phyloP scores from a whole-genome alignment of 1,284 basidiomycete species.

The Microbotryum saponariae region DNA sequence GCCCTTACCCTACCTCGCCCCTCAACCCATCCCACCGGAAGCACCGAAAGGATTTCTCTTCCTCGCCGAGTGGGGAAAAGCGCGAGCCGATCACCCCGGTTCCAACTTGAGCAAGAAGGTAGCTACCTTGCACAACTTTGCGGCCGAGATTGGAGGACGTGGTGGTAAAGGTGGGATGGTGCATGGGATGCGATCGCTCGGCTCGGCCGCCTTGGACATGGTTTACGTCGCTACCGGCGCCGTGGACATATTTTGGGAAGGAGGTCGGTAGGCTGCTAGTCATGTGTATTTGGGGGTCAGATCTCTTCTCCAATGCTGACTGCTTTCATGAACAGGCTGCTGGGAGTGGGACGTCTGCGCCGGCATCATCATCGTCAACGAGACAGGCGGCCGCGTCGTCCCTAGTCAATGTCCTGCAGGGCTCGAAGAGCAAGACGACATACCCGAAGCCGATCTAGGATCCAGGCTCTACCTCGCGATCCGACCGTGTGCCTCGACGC shows the following conservation, averaged over 20 bases:
- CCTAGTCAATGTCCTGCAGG: constrained; percentile 31
- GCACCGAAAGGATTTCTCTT: constrained; percentile 37
- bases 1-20: constrained; percentile 34
- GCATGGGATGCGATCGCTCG: constrained; percentile 37
- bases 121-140: constrained; percentile 36
- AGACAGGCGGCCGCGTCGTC: constrained; percentile 37
- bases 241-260: constrained; percentile 36
- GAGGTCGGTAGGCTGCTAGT: neutral
- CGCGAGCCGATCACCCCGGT: constrained; percentile 26
- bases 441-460: constrained; percentile 35
- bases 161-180: constrained; percentile 36
- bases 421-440: constrained; percentile 5
- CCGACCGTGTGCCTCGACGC: constrained; percentile 30
- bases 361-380: constrained; percentile 34
- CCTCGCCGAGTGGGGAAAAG: constrained; percentile 39
- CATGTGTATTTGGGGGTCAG: too few species aligned
- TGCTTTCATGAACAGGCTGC: constrained; percentile 29
- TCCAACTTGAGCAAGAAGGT: constrained; percentile 35
- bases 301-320: neutral
- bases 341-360: constrained; percentile 40
- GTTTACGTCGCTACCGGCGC: constrained; percentile 38
- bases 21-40: constrained; percentile 29
- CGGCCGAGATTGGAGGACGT: constrained; percentile 31
- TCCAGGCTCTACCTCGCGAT: constrained; percentile 36
- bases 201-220: constrained; percentile 36